Conservation (phyloP, 495 filamentous ascomycete species). For the Lasiosphaeria ovina region DNA sequence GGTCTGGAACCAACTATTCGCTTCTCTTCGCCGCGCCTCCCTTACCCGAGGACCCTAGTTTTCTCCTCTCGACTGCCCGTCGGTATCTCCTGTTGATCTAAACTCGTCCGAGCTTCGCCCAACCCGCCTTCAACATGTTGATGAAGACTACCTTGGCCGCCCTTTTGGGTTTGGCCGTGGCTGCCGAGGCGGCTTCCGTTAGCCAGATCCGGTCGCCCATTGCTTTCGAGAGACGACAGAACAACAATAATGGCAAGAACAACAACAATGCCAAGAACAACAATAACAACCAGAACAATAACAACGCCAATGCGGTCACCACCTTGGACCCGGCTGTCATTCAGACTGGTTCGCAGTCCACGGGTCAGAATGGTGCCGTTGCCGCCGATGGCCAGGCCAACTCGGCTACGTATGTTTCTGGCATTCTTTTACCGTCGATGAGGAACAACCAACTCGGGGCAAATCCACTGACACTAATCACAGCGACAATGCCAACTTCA, state of each 20-base stretch:
- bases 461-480: background rate
- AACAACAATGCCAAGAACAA: conserved; percentile 21
- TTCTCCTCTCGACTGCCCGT: conserved; percentile 15
- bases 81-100: conserved; percentile 2
- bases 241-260: conserved; percentile 18
- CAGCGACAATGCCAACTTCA: conserved; percentile 60
- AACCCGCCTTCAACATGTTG: conserved; percentile 38
- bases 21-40: conserved; percentile 16
- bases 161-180: conserved; percentile 41
- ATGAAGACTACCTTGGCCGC: conserved; percentile 44
- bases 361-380: conserved; percentile 28
- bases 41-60: conserved; percentile 12
- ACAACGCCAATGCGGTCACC: conserved; percentile 23
- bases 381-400: conserved; percentile 51
- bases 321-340: conserved; percentile 46
- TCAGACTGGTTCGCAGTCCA: conserved; percentile 47
- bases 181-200: conserved; percentile 40
- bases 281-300: conserved; percentile 21
- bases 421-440: background rate
- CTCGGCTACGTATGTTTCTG: conserved; percentile 50
- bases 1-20: conserved; percentile 50
- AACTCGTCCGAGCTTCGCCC: background rate
- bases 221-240: conserved; percentile 22
- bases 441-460: background rate
- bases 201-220: conserved; percentile 31